A percentile compares a stretch with the other conserved stretches of the same genome.
These are phyloP conservation scores for Clathrospora elynae DNA, from an alignment of 2,329 filamentous ascomycete species.

Conservation along the genomic window DNA sequence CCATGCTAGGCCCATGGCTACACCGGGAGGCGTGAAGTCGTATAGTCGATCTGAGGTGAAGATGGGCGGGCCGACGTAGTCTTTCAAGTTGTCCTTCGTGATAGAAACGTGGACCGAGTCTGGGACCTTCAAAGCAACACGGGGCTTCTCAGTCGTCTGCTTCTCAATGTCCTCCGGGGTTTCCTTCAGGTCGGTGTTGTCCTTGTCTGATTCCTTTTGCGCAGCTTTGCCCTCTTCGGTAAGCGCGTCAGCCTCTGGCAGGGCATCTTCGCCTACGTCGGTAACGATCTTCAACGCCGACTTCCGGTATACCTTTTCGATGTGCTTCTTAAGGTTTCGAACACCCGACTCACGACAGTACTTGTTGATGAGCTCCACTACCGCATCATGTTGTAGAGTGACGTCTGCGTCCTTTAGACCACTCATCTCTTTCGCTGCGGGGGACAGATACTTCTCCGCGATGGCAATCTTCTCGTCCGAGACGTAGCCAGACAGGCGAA, in stretches of 20 bases:
- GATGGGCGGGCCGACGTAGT: slow-evolving; percentile 93
- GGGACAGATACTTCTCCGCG: slow-evolving; percentile 88
- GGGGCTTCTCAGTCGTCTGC: slow-evolving; percentile 68
- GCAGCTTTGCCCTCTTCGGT: slow-evolving; percentile 86
- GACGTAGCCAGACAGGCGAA: slow-evolving; percentile 93
- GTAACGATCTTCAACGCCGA: slow-evolving; percentile 96
- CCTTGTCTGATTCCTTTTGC: slow-evolving; percentile 71
- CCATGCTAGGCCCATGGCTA: slow-evolving; percentile 98
- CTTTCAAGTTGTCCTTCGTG: slow-evolving; percentile 85
- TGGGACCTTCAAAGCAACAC: slow-evolving; percentile 79
- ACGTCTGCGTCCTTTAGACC: slow-evolving; percentile 91
- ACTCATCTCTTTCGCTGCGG: slow-evolving; percentile 90
- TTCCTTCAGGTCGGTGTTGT: slow-evolving; percentile 66
- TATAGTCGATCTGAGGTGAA: slow-evolving; percentile 96
- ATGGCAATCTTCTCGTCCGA: slow-evolving; percentile 99
- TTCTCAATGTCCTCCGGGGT: slow-evolving; percentile 62
- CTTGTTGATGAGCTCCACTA: slow-evolving; percentile 96
- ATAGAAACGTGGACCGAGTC: slow-evolving; percentile 86
- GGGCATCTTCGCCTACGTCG: slow-evolving; percentile 82
- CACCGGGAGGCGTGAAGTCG: slow-evolving; percentile 88
- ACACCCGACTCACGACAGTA: slow-evolving; percentile 98
- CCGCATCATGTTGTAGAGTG: slow-evolving; percentile 81
- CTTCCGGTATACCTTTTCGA: slow-evolving; percentile 98
- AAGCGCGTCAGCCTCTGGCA: slow-evolving; percentile 79
- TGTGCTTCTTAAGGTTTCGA: slow-evolving; percentile 97